phyloP scores from a whole-genome alignment of 2,329 filamentous ascomycete species.

The Scolecobasidium constrictum region DNA sequence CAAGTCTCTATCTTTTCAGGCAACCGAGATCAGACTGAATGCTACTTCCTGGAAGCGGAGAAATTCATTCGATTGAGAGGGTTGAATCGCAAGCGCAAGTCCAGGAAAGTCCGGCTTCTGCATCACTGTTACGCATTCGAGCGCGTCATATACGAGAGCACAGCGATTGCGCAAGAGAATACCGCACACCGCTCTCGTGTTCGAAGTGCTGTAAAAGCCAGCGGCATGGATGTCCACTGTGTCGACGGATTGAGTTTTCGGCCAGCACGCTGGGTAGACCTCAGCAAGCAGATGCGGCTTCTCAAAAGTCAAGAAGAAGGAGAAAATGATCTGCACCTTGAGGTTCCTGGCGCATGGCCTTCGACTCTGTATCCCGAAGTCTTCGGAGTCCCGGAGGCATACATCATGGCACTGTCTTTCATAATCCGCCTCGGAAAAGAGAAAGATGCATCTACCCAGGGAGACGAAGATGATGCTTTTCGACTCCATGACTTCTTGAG shows the following conservation, averaged over 20 bases:
- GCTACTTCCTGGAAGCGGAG: no score
- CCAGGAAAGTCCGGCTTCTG: slow-evolving; percentile 31
- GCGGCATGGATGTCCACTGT: background rate
- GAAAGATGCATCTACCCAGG: no score
- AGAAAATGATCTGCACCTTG: slow-evolving; percentile 34
- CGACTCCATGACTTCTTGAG: no score
- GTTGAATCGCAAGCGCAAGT: no score
- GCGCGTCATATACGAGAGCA: slow-evolving; percentile 36
- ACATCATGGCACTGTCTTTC: slow-evolving; percentile 16
- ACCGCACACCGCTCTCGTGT: background rate
- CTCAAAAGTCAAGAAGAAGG: slow-evolving; percentile 28
- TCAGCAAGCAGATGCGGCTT: slow-evolving; percentile 20
- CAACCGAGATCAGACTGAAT: no score
- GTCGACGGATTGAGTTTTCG: background rate
- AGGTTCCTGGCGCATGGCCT: slow-evolving; percentile 28
- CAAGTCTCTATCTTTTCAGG: no score
- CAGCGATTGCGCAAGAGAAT: slow-evolving; percentile 17
- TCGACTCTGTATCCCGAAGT: slow-evolving; percentile 34
- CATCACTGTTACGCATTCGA: slow-evolving; percentile 39
- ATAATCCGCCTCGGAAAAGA: no score
- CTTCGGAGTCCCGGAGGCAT: slow-evolving; percentile 33
- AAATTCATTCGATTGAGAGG: no score
- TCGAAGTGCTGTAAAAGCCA: background rate
- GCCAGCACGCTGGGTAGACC: background rate
- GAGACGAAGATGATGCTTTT: no score